Base-by-base conservation (phyloP, 129 eudicot genomes). In the Chrysanthemum makinoi region DNA sequence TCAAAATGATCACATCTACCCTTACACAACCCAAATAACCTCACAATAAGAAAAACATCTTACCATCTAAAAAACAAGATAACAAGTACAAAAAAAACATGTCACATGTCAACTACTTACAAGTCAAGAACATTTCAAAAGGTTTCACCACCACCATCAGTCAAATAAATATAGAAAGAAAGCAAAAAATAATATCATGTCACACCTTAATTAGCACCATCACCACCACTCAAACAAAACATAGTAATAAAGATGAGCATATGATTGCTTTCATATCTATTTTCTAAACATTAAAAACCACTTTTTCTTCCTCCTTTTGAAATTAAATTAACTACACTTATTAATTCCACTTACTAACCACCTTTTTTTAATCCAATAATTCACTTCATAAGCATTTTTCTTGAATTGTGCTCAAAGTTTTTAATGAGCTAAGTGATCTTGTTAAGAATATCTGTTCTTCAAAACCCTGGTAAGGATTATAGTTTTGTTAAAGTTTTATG, bases 181-280 rank as follows among this genome's bases (percentile, higher is more conserved):
- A 20, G 24, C 43, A 61, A 61, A 47, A 28, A 59, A 72, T 5
- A 50, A 50, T 50, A 35, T 35, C 44, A 35, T 35, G 44, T 35
- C 44, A 35, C 44, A 35, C 44, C 44, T 35, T 35, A 5, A 35
- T 35, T 43, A 65, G 46, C 51, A 44, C 71, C 66, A 70, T 75
- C 75, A 76, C 70, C 35, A 65, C 56, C 66, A 75, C 52, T 46
- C 28, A 26, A 77, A 35, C 44, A 35, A 35, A 35, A 35, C 44
- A 35, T 35, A 28, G 5, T 28, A 35, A 35, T 35, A 69, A 77
- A 17, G 64, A 77, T 70, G 44, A 35, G 58, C 81, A 51, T 77
- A 77, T 77, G 72, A 70, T 70, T 77, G 81, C 72, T 77, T 63
- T 63, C 33, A 70, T 77, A 66, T 12, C 79, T 57, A 66, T 66